These are phyloP conservation scores for Linaria vulgaris DNA, from an alignment of 257 asterid species.

Conservation along the genomic window DNA sequence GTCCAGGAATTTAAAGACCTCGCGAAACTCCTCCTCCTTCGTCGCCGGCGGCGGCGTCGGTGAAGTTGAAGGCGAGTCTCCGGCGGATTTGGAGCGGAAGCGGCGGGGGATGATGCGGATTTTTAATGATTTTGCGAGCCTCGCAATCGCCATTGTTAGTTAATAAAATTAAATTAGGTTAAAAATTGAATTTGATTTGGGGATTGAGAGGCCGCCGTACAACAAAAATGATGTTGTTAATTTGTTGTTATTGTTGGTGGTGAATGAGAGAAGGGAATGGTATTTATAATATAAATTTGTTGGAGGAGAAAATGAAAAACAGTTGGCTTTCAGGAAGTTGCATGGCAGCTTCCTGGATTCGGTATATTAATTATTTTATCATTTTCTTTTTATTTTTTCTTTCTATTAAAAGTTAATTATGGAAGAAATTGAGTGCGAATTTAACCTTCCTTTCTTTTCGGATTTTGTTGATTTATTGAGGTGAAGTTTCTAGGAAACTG, in stretches of 20 bases:
- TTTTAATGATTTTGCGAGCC: slow-evolving; percentile 30
- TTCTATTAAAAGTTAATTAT: no score
- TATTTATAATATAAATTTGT: neutral
- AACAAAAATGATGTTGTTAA: no score
- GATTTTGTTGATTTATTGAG: no score
- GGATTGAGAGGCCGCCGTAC: no score
- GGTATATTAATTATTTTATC: neutral
- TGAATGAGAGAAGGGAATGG: neutral
- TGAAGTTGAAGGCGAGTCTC: neutral
- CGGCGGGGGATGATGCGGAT: slow-evolving; percentile 28
- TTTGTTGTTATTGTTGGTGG: no score
- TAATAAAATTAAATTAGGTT: no score
- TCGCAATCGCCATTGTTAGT: slow-evolving; percentile 32
- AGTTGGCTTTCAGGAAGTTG: slow-evolving; percentile 22
- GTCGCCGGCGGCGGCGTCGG: slow-evolving; percentile 18
- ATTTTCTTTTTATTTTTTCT: no score
- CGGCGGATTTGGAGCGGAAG: neutral
- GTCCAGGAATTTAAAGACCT: slow-evolving; percentile 44
- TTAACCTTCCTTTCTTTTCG: no score
- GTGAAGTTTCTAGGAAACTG: no score
- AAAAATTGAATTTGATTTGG: no score
- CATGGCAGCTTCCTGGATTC: slow-evolving; percentile 28
- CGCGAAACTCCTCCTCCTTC: slow-evolving; percentile 32
- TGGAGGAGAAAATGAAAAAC: neutral
- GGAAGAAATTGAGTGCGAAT: no score